Evolutionary conservation across 495 filamentous ascomycete genomes (phyloP).

Genomic region (Aspergillus kassunensis): DNA sequence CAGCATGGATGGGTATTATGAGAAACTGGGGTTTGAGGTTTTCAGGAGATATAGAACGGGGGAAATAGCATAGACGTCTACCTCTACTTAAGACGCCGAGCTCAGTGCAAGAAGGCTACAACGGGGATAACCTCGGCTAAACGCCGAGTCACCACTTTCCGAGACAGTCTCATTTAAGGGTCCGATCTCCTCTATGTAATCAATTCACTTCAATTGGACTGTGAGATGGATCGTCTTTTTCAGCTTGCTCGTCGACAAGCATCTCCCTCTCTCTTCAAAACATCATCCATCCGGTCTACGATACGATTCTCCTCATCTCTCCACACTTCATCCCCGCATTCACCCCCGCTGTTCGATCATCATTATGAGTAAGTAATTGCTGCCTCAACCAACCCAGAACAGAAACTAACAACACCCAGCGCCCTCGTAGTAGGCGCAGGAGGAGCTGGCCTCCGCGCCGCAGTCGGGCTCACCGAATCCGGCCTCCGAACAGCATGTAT

Average conservation of each 20-base stretch:
- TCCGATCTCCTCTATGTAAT: not conserved
- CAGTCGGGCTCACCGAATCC: not conserved
- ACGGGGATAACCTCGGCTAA: not conserved
- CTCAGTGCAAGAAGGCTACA: not conserved
- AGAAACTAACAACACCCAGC: not conserved
- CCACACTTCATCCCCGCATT: not conserved
- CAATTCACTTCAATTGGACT: not conserved
- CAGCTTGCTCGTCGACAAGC: not conserved
- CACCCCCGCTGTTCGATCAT: not conserved
- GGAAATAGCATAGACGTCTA: no score
- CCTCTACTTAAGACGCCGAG: no score
- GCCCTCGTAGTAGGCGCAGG: not conserved
- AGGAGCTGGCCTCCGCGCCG: not conserved
- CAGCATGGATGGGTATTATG: conserved; percentile 47
- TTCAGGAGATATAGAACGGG: conserved; percentile 44
- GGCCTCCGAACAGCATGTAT: conserved; percentile 3
- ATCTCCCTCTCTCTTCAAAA: not conserved
- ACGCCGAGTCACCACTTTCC: not conserved
- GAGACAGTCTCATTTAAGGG: not conserved
- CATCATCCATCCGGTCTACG: not conserved
- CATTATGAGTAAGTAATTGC: not conserved
- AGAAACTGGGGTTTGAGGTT: conserved; percentile 42
- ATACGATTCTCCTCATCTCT: not conserved
- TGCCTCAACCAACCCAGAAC: not conserved
- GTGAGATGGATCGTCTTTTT: not conserved